Conservation (phyloP, 208 protist species). For the Trypanosoma brucei region DNA sequence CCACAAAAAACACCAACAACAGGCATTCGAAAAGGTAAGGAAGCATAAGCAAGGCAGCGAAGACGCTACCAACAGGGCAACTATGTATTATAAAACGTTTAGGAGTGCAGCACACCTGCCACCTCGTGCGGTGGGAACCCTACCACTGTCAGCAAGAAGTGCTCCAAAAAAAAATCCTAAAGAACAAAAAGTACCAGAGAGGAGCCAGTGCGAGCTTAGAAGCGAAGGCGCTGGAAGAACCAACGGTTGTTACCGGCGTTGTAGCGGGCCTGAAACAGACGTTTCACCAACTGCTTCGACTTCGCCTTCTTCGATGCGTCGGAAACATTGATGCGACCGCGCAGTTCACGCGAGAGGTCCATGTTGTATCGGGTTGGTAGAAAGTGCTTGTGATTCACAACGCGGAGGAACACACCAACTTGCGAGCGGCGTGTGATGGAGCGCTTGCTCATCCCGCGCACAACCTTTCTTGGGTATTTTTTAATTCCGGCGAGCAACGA, state of each 20-base stretch:
- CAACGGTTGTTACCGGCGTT: conserved; percentile 96
- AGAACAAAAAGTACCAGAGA: conserved; percentile 4
- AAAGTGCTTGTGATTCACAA: conserved; percentile 98
- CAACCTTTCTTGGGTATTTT: conserved; percentile 94
- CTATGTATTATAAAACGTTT: not conserved
- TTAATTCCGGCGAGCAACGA: conserved; percentile 95
- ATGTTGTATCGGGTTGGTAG: conserved; percentile 97
- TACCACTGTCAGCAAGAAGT: too few species aligned
- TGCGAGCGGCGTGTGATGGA: conserved; percentile 88
- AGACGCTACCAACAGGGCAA: too few species aligned
- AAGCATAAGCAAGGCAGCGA: too few species aligned
- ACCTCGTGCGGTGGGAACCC: not conserved
- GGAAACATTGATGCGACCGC: conserved; percentile 90
- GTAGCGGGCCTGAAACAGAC: conserved; percentile 94
- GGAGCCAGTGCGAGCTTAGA: conserved; percentile 76
- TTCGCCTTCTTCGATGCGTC: conserved; percentile 87
- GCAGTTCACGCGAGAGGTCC: conserved; percentile 88
- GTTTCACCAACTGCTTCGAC: conserved; percentile 77
- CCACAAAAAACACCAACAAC: too few species aligned
- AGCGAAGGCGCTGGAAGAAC: conserved; percentile 98
- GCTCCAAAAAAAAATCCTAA: conserved; percentile 5
- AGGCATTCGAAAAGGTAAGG: too few species aligned
- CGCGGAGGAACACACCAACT: conserved; percentile 96
- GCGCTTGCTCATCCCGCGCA: conserved; percentile 93
- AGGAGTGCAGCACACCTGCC: not conserved